Percentiles rank a stretch among this genome's conserved stretches.
phyloP scores from a whole-genome alignment of 129 eudicot species.

The Saussurea involucrata region DNA sequence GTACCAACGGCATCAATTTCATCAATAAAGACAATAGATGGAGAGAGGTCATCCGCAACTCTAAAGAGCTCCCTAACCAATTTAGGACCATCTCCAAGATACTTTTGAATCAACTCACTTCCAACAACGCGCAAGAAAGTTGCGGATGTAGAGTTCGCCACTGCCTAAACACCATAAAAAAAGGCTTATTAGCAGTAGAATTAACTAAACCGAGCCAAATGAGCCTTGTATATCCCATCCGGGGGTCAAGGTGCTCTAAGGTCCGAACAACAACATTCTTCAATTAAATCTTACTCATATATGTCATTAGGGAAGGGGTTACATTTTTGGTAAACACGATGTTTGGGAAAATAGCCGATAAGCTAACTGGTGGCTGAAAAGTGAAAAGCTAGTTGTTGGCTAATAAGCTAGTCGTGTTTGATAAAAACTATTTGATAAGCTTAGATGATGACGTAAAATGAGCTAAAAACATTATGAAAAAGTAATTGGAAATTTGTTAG shows the following conservation, averaged over 20 bases:
- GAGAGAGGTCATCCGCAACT: conserved; percentile 96
- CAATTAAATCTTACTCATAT: not conserved
- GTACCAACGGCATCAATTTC: conserved; percentile 97
- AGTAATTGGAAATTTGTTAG: not conserved
- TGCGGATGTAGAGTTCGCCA: conserved; percentile 95
- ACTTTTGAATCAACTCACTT: conserved; percentile 92
- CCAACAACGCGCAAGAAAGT: conserved; percentile 97
- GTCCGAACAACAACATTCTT: not conserved
- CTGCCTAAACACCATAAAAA: conserved; percentile 53
- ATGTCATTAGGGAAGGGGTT: not conserved
- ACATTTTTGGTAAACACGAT: not conserved
- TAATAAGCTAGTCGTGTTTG: not conserved
- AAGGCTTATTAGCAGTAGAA: not conserved
- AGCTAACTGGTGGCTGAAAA: not conserved
- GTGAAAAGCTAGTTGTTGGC: too few species aligned
- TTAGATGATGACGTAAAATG: not conserved
- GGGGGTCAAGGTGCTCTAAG: not conserved
- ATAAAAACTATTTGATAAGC: not conserved
- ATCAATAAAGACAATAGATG: conserved; percentile 94
- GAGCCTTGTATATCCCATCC: not conserved
- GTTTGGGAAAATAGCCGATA: not conserved
- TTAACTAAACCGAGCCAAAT: not conserved
- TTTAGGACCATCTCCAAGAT: conserved; percentile 96
- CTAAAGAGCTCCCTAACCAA: conserved; percentile 92
- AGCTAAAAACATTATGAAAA: not conserved